Evolutionary conservation across 495 filamentous ascomycete species (phyloP).

Genomic region (Pyrenula massariospora): DNA sequence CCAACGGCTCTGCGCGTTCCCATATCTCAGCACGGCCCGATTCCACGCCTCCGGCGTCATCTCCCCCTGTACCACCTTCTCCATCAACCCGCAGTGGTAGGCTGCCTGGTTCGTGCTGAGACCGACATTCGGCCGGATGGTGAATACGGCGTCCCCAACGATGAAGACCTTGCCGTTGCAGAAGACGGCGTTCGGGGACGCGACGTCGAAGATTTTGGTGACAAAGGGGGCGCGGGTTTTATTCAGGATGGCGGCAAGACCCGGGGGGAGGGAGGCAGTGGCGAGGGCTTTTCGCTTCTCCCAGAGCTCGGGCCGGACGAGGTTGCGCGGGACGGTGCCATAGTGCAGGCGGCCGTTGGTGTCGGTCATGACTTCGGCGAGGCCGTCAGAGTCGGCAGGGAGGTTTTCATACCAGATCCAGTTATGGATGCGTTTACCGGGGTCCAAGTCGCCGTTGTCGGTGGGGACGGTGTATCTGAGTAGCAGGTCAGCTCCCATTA

Average conservation of each 20-base stretch:
- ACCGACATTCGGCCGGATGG: conserved; percentile 10
- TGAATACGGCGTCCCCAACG: conserved; percentile 14
- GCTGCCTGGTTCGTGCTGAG: conserved; percentile 10
- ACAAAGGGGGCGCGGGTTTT: conserved; percentile 12
- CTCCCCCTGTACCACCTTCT: conserved; percentile 1
- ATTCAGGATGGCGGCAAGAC: conserved; percentile 12
- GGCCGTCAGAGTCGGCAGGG: background rate
- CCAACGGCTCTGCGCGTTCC: too few relatives aligned
- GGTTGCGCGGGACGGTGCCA: conserved; percentile 9
- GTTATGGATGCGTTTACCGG: conserved; percentile 37
- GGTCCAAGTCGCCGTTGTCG: conserved; percentile 28
- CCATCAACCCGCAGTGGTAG: conserved; percentile 13
- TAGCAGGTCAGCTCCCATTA: conserved; percentile 6
- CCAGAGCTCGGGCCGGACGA: conserved; percentile 7
- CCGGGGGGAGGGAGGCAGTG: background rate
- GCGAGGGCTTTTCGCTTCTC: conserved; percentile 8
- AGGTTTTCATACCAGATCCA: conserved; percentile 43
- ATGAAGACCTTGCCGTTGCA: conserved; percentile 11
- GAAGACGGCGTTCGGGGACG: conserved; percentile 5
- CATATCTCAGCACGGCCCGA: conserved; percentile 8
- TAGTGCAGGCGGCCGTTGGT: conserved; percentile 8
- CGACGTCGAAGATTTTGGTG: conserved; percentile 20
- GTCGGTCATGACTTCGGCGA: conserved; percentile 5
- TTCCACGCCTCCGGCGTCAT: conserved; percentile 3
- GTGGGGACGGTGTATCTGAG: conserved; percentile 42